Evolutionary conservation across 2,329 filamentous ascomycete species (phyloP).

Genomic region (Pezicula neosporulosa): DNA sequence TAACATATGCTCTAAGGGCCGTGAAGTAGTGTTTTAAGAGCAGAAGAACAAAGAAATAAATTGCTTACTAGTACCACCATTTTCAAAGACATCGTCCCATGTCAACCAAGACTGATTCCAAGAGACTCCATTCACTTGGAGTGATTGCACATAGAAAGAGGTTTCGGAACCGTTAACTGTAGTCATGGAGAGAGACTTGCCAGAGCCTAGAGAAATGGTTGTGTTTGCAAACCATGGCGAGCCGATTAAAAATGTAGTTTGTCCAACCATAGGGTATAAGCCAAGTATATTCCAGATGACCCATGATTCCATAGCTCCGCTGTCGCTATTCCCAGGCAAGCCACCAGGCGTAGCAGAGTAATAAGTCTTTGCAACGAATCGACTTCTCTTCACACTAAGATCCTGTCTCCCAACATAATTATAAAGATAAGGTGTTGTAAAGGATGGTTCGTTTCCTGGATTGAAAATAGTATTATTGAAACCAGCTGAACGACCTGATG

Average conservation of each 20-base stretch:
- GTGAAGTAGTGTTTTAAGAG: too few species aligned
- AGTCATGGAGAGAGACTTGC: conserved; percentile 52
- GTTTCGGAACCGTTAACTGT: conserved; percentile 40
- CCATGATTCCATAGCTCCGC: conserved; percentile 71
- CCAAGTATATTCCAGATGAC: conserved; percentile 67
- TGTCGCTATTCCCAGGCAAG: conserved; percentile 68
- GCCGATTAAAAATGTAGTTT: conserved; percentile 63
- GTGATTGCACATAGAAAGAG: conserved; percentile 58
- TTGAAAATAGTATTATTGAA: conserved; percentile 62
- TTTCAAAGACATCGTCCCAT: conserved; percentile 62
- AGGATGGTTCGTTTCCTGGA: conserved; percentile 37
- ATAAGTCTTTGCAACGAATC: conserved; percentile 54
- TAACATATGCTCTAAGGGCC: too few species aligned
- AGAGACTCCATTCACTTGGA: conserved; percentile 58
- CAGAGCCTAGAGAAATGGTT: conserved; percentile 50
- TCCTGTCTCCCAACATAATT: conserved; percentile 63
- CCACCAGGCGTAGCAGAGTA: conserved; percentile 52
- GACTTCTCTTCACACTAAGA: conserved; percentile 54
- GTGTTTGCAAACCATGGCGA: conserved; percentile 58
- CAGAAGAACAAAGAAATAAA: conserved; percentile 32
- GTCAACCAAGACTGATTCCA: conserved; percentile 64
- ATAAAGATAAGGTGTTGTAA: conserved; percentile 66
- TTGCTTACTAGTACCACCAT: conserved; percentile 52
- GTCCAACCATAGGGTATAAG: conserved; percentile 64
- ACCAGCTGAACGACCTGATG: conserved; percentile 29